A percentile compares a stretch with the other conserved stretches of the same genome.
Evolutionary conservation across 768 basidiomycete genomes (phyloP).

Genomic region (Auricularia auricula-judae): DNA sequence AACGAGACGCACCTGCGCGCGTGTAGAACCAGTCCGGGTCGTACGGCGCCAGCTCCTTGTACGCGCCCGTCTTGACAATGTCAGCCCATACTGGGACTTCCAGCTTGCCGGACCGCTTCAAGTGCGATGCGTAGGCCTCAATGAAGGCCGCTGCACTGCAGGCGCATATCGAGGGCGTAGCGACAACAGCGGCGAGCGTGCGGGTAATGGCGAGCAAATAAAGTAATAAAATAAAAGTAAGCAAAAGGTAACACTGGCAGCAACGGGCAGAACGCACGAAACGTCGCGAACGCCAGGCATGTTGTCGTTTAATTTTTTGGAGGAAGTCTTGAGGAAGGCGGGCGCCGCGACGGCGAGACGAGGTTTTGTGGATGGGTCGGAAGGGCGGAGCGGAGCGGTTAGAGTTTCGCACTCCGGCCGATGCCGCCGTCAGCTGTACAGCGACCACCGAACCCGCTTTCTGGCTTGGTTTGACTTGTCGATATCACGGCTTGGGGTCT

Average conservation of each 20-base stretch:
- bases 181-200: too few species aligned
- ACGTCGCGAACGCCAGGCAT: constrained; percentile 40
- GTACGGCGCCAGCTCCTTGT: constrained; percentile 97
- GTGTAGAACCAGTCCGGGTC: constrained; percentile 99
- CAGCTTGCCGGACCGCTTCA: constrained; percentile 98
- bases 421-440: too few species aligned
- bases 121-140: constrained; percentile 84
- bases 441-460: too few species aligned
- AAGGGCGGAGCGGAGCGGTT: neutral
- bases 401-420: too few species aligned
- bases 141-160: constrained; percentile 89
- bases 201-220: too few species aligned
- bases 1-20: constrained; percentile 69
- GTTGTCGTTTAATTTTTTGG: constrained; percentile 14
- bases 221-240: too few species aligned
- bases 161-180: neutral
- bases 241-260: too few species aligned
- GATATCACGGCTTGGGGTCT: too few species aligned
- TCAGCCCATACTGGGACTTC: constrained; percentile 99
- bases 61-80: constrained; percentile 94
- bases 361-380: neutral
- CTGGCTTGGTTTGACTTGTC: too few species aligned
- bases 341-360: constrained; percentile 7
- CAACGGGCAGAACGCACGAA: constrained; percentile 20
- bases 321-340: constrained; percentile 1